A percentile compares a stretch with the other conserved stretches of the same genome.
Conservation (phyloP, 352 stramenopile genomes). For the Pythium vanterpoolii region DNA sequence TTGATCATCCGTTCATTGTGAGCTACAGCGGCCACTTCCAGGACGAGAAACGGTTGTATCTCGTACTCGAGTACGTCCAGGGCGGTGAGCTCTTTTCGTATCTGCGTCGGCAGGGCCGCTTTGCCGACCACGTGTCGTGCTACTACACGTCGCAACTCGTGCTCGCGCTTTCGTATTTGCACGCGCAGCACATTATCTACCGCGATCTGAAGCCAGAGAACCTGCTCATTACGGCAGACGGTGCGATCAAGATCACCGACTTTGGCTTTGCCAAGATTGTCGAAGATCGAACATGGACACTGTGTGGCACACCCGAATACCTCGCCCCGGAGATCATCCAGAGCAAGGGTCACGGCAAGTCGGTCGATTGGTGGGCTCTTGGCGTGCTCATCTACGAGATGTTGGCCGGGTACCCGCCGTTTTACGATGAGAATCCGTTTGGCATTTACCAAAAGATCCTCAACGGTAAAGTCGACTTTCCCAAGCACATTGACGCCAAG, state of each 20-base stretch:
- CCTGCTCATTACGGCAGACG: conserved; percentile 86
- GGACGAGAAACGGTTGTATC: conserved; percentile 95
- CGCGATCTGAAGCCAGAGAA: conserved; percentile 93
- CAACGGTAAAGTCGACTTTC: conserved; percentile 88
- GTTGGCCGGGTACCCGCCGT: conserved; percentile 68
- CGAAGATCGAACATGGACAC: conserved; percentile 78
- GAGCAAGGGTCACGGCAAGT: conserved; percentile 81
- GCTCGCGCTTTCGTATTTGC: conserved; percentile 89
- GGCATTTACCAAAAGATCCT: conserved; percentile 95
- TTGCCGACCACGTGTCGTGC: conserved; percentile 80
- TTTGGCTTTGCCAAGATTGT: conserved; percentile 87
- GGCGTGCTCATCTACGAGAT: conserved; percentile 80
- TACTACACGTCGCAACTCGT: conserved; percentile 78
- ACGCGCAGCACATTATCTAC: conserved; percentile 92
- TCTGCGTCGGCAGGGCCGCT: conserved; percentile 76
- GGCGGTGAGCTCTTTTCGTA: conserved; percentile 94
- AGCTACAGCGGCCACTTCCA: conserved; percentile 94
- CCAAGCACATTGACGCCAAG: conserved; percentile 87
- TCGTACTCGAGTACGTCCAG: conserved; percentile 98
- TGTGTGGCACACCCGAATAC: conserved; percentile 86
- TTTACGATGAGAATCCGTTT: conserved; percentile 92
- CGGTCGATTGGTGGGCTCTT: conserved; percentile 81
- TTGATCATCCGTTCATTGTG: conserved; percentile 98
- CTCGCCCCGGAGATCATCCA: conserved; percentile 82
- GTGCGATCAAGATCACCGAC: conserved; percentile 87